Conservation (phyloP, 1,284 basidiomycete genomes). For the Heterobasidion parviporum region DNA sequence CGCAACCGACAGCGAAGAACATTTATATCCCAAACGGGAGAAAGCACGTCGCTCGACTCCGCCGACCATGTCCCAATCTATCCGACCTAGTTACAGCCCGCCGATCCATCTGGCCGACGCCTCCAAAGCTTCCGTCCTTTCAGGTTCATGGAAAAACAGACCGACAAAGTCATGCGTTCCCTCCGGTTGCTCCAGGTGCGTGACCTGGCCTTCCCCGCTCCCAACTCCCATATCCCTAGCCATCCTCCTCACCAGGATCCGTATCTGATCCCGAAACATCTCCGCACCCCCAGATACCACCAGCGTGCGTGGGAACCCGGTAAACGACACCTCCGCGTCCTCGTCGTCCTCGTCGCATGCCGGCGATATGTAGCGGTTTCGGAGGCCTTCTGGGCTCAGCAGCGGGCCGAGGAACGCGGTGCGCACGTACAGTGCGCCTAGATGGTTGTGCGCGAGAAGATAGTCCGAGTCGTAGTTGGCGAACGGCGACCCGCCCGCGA, state of each 20-base stretch:
- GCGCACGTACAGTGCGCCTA: constrained; percentile 20
- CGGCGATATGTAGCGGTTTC: constrained; percentile 49
- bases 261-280: constrained; percentile 38
- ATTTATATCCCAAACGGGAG: too few relatives aligned
- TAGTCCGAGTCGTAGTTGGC: constrained; percentile 29
- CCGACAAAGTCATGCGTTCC: constrained; percentile 44
- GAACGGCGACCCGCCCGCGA: constrained; percentile 22
- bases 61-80: not conserved
- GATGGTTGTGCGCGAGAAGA: constrained; percentile 14
- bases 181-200: constrained; percentile 40
- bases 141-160: constrained; percentile 44
- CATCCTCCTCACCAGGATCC: constrained; percentile 15
- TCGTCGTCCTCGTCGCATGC: constrained; percentile 29
- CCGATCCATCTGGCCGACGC: constrained; percentile 40
- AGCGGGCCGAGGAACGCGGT: constrained; percentile 34
- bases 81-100: not conserved
- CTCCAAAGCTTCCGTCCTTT: constrained; percentile 34
- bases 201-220: constrained; percentile 37
- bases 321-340: constrained; percentile 27
- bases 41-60: too few relatives aligned
- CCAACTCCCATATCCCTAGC: constrained; percentile 24
- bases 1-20: too few relatives aligned
- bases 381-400: constrained; percentile 26
- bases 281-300: constrained; percentile 47
- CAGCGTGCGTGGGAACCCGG: constrained; percentile 45